Evolutionary conservation across 495 filamentous ascomycete genomes (phyloP).

Genomic region (Aspergillus bridgeri): DNA sequence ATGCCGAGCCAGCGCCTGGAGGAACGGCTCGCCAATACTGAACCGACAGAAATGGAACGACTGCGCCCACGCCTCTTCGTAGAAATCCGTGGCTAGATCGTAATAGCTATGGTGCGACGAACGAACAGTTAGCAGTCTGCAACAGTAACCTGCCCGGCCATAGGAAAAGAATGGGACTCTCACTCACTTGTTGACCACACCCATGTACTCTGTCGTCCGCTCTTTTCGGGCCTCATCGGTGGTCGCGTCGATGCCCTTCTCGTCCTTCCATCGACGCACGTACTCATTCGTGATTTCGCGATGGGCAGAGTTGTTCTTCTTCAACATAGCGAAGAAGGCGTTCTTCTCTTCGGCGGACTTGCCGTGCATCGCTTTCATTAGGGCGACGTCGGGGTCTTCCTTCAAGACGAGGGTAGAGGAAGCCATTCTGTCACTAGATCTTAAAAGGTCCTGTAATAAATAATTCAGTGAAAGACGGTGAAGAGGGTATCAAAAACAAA

Average conservation of each 20-base stretch:
- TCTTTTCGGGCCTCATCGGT: conserved; percentile 5
- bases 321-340: conserved; percentile 6
- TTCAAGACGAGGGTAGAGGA: not conserved
- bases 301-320: conserved; percentile 6
- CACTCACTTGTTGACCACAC: conserved; percentile 7
- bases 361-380: conserved; percentile 4
- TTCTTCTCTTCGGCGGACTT: conserved; percentile 5
- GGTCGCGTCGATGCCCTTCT: conserved; percentile 3
- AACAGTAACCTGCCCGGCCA: not conserved
- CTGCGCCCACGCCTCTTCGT: conserved; percentile 6
- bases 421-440: not conserved
- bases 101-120: not conserved
- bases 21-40: conserved; percentile 1
- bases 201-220: conserved; percentile 5
- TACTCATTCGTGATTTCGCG: conserved; percentile 6
- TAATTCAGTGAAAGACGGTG: no score
- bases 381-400: conserved; percentile 2
- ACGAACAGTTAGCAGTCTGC: not conserved
- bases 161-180: not conserved
- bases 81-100: conserved; percentile 5
- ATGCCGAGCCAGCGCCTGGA: conserved; percentile 4
- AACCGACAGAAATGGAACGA: conserved; percentile 8
- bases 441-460: not conserved
- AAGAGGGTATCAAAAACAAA: not conserved
- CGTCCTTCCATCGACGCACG: conserved; percentile 2